Base-by-base conservation (phyloP, 2,329 filamentous ascomycete species). In the Colletotrichum musae region DNA sequence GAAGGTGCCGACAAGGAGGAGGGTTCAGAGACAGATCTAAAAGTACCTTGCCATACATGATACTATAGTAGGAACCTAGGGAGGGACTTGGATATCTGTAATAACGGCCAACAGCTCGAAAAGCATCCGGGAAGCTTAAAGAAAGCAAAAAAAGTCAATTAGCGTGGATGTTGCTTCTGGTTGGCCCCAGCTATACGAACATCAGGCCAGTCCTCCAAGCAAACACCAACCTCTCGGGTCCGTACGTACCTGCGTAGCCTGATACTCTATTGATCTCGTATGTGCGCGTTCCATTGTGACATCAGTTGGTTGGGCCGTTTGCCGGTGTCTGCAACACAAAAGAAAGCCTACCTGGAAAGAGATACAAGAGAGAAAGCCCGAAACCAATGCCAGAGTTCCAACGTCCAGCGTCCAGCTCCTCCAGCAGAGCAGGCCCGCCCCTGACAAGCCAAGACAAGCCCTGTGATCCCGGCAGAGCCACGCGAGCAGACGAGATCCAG, bases 401-500 rank as follows among this genome's bases (percentile, higher is more conserved):
- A 10, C 21, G 21, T 24, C 21, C 21, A 24, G 21, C 21, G 21
- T 52, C 28, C 36, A 43, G 21, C 21, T 24, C 21, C 21, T 41
- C 53, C 58, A 62, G 39, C 47, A 26, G 50, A 50, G 43, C 52
- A 28, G 12, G 48, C 48, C 7, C 12, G 41, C 51, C 51, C 51
- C 60, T 48, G 45, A 58, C 45, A n/a, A n/a, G 41, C 41, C 41
- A 41, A 32, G 26, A 36, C 41, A 68, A 68, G 66, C 48, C 50
- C 62, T 26, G 26, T 43, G 65, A 68, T 68, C 60, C 60, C 10
- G 21, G 53, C 56, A 48, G 21, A 45, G 61, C 61, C 66, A 69
- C 66, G 61, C 66, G 66, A 54, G 54, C 66, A 28, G 57, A 66
- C 52, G 32, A 65, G 24, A n/a, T 24, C 41, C 41, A n/a, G 41